A percentile compares a stretch with the other conserved stretches of the same genome.
Conservation (phyloP, 371 early-diverging fungal genomes). For the Mortierella sp. region DNA sequence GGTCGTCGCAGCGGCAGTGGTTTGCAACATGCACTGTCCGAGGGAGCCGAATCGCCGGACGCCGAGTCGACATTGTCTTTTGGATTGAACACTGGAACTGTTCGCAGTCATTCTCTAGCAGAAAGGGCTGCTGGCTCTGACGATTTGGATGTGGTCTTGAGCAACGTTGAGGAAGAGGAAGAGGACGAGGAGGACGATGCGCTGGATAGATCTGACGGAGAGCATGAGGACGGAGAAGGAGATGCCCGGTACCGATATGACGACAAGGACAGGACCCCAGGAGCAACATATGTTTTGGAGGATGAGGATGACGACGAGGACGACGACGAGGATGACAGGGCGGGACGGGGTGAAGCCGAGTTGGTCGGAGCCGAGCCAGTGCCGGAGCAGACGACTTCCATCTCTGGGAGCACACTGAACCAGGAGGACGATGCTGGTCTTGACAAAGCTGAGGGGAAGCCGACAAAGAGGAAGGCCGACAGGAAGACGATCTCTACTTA, state of each 20-base stretch:
- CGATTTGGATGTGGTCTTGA: constrained; percentile 16
- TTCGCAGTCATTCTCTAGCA: not conserved
- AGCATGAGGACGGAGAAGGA: not conserved
- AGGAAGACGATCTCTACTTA: not conserved
- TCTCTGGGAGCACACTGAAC: not conserved
- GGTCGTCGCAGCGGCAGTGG: constrained; percentile 13
- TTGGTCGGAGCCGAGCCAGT: no score
- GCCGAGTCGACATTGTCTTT: not conserved
- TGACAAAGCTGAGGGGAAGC: not conserved
- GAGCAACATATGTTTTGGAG: not conserved
- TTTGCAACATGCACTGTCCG: not conserved
- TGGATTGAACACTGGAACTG: not conserved
- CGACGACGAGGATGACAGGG: not conserved
- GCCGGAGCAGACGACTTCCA: not conserved
- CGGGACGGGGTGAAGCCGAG: not conserved
- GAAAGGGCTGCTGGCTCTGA: not conserved
- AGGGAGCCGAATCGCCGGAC: constrained; percentile 16
- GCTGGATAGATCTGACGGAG: not conserved
- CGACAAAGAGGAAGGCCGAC: not conserved
- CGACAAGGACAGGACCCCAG: not conserved
- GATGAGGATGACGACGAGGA: not conserved
- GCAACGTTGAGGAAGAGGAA: constrained; percentile 37
- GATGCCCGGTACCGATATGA: no score
- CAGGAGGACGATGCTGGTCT: not conserved
- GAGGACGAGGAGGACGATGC: constrained; percentile 30